Conservation (phyloP, 1,139 yeast genomes). For the Kodamaea sp. region DNA sequence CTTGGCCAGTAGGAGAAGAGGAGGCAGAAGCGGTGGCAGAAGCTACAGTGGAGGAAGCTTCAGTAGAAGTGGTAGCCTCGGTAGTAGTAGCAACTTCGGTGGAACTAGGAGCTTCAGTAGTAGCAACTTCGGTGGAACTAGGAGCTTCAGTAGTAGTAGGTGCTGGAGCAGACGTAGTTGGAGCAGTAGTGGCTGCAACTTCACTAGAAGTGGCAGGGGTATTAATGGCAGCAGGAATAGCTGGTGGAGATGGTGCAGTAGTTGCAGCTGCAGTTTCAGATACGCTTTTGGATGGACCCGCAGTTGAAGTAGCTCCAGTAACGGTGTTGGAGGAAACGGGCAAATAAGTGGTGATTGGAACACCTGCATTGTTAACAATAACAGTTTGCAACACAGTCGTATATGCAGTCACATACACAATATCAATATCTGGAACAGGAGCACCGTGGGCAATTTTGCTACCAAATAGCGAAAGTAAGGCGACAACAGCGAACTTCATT, state of each 20-base stretch:
- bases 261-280: constrained; percentile 1
- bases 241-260: not conserved
- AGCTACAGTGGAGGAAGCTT: constrained; percentile 19
- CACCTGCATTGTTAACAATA: constrained; percentile 12
- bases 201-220: constrained; percentile 7
- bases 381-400: constrained; percentile 17
- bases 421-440: constrained; percentile 23
- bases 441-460: constrained; percentile 16
- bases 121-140: constrained; percentile 11
- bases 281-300: constrained; percentile 1
- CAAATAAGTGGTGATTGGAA: constrained; percentile 9
- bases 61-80: constrained; percentile 13
- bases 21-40: constrained; percentile 17
- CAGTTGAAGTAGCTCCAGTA: constrained; percentile 3
- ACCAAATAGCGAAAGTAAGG: constrained; percentile 13
- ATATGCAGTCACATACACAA: constrained; percentile 16
- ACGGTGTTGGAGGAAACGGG: constrained; percentile 5
- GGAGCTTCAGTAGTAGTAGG: constrained; percentile 17
- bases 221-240: constrained; percentile 1
- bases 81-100: constrained; percentile 14
- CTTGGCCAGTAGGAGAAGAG: constrained; percentile 14
- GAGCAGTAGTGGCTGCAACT: constrained; percentile 8
- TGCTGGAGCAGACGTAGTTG: constrained; percentile 11
- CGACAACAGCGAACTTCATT: constrained; percentile 14
- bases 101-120: constrained; percentile 10